These are phyloP conservation scores for Chloris gayana DNA, from an alignment of 176 grass and related monocot species.

Conservation along the genomic window DNA sequence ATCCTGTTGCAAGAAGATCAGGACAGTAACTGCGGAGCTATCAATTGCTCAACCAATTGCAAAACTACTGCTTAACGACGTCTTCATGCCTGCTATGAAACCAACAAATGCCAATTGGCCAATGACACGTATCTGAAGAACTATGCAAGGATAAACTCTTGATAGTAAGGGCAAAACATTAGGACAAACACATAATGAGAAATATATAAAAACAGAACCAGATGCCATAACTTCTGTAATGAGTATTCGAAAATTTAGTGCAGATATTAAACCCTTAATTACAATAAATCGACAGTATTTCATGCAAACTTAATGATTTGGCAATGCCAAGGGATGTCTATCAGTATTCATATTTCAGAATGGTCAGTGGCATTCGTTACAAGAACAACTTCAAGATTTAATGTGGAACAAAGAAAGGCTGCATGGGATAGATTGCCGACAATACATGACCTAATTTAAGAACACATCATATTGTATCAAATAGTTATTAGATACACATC, in stretches of 20 bases:
- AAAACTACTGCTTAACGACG: neutral
- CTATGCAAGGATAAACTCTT: neutral
- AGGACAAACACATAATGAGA: neutral
- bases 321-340: neutral
- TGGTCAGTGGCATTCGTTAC: neutral
- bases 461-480: no score
- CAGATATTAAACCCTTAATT: neutral
- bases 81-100: neutral
- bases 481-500: no score
- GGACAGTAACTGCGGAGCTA: constrained; percentile 4
- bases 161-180: neutral
- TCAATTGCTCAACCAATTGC: neutral
- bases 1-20: no score
- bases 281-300: neutral
- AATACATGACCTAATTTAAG: neutral
- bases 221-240: neutral
- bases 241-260: neutral
- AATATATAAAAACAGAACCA: neutral
- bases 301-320: neutral
- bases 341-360: neutral
- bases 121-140: neutral
- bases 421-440: neutral
- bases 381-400: neutral
- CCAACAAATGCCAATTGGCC: no score
- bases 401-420: neutral